Percentiles rank a stretch among this genome's conserved stretches.
These are phyloP conservation scores for Colletotrichum siamense DNA, from an alignment of 2,329 filamentous ascomycete species.

Conservation along the genomic window DNA sequence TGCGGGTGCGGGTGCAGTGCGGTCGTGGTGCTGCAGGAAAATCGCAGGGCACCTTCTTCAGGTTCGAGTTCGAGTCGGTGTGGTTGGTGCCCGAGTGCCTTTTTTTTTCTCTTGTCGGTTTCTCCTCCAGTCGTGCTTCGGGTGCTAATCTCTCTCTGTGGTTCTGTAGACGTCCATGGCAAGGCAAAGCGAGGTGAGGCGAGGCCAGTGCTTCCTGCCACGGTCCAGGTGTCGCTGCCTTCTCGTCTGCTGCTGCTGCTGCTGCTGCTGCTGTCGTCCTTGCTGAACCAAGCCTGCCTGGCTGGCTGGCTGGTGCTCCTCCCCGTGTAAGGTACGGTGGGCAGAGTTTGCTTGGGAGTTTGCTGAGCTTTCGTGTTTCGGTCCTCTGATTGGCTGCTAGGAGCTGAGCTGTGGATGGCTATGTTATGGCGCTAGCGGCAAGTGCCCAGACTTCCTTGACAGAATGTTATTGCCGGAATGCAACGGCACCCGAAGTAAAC, in stretches of 20 bases:
- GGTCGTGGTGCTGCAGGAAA: background rate
- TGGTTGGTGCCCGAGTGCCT: background rate
- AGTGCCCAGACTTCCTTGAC: conserved; percentile 10
- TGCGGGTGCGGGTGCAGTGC: background rate
- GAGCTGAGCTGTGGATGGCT: conserved; percentile 17
- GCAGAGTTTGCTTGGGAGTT: conserved; percentile 17
- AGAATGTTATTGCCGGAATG: conserved; percentile 21
- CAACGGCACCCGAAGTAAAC: conserved; percentile 11
- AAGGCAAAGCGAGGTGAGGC: background rate
- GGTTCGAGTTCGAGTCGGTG: background rate
- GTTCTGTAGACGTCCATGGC: conserved; percentile 1
- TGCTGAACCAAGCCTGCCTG: background rate
- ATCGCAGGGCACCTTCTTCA: background rate
- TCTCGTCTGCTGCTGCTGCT: background rate
- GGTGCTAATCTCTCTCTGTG: background rate
- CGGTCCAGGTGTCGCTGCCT: background rate
- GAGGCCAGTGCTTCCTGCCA: background rate
- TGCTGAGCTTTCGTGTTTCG: background rate
- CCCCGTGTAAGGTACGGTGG: background rate
- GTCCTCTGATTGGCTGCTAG: background rate
- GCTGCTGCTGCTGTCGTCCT: background rate
- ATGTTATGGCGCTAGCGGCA: conserved; percentile 23
- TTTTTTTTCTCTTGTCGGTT: background rate
- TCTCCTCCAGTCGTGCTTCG: background rate
- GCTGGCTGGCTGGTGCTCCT: background rate